These are phyloP conservation scores for Aspergillus ellipticus DNA, from an alignment of 495 filamentous ascomycete species.

Conservation along the genomic window DNA sequence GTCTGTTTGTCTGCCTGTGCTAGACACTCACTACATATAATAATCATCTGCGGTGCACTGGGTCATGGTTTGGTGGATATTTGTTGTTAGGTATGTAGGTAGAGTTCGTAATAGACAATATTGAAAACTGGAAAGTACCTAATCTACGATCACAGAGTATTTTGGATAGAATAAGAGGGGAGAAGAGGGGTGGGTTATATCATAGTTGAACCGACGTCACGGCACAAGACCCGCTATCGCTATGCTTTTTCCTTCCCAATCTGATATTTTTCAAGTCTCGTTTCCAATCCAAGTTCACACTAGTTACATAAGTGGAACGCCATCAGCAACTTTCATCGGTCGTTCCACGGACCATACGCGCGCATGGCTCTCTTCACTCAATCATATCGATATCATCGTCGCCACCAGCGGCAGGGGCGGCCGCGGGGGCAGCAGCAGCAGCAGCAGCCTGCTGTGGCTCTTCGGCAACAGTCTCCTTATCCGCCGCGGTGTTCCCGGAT, in stretches of 20 bases:
- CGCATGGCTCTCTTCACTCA: conserved; percentile 23
- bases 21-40: too few relatives aligned
- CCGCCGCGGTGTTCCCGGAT: conserved; percentile 31
- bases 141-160: too few relatives aligned
- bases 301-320: conserved; percentile 8
- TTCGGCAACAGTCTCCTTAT: conserved; percentile 18
- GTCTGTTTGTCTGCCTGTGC: too few relatives aligned
- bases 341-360: background rate
- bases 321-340: background rate
- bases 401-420: conserved; percentile 31
- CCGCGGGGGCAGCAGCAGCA: conserved; percentile 25
- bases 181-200: background rate
- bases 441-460: conserved; percentile 18
- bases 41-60: too few relatives aligned
- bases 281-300: background rate
- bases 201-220: background rate
- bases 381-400: conserved; percentile 61
- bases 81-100: too few relatives aligned
- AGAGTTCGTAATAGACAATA: too few relatives aligned
- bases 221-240: background rate
- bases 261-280: background rate
- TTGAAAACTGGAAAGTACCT: too few relatives aligned
- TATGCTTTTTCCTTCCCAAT: conserved; percentile 1
- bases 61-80: too few relatives aligned
- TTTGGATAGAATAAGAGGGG: too few relatives aligned